Percentiles rank a stretch among this genome's conserved stretches.
Conservation (phyloP, 306 rosid species). For the Trichosanthes cucumerina region DNA sequence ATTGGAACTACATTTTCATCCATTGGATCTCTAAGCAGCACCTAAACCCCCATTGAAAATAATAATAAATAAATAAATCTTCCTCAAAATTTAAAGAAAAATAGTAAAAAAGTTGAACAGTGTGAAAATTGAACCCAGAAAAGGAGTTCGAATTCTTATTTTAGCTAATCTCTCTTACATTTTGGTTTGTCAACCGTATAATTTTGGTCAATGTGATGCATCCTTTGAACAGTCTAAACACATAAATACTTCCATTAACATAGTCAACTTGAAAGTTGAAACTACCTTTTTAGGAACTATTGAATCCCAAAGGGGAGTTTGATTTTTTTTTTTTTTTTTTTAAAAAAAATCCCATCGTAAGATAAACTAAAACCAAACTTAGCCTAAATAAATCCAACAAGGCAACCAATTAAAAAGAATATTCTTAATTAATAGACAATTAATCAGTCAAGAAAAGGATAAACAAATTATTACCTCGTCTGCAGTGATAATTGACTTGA, state of each 20-base stretch:
- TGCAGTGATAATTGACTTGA: conserved; percentile 90
- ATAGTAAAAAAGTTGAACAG: neutral
- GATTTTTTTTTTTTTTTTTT: too few species aligned
- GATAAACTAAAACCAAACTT: neutral
- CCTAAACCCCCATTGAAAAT: conserved; percentile 18
- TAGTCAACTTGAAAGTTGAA: neutral
- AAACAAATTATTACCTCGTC: conserved; percentile 58
- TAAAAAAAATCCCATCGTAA: neutral
- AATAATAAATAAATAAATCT: neutral
- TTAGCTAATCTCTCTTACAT: neutral
- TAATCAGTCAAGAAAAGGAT: neutral
- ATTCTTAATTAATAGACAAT: neutral
- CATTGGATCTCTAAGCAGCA: conserved; percentile 68
- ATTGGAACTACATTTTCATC: conserved; percentile 81
- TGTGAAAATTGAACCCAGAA: neutral
- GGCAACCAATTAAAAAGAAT: neutral
- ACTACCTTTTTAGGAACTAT: neutral
- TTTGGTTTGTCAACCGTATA: neutral
- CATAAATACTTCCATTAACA: neutral
- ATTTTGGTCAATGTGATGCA: neutral
- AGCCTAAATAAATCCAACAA: neutral
- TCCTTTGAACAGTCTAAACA: neutral
- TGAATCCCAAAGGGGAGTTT: neutral
- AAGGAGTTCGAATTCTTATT: neutral
- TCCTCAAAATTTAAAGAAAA: neutral